Evolutionary conservation across 768 basidiomycete species (phyloP), one percentile per base, ranked within the genome.

Genomic region (Naganishia friedmannii): DNA sequence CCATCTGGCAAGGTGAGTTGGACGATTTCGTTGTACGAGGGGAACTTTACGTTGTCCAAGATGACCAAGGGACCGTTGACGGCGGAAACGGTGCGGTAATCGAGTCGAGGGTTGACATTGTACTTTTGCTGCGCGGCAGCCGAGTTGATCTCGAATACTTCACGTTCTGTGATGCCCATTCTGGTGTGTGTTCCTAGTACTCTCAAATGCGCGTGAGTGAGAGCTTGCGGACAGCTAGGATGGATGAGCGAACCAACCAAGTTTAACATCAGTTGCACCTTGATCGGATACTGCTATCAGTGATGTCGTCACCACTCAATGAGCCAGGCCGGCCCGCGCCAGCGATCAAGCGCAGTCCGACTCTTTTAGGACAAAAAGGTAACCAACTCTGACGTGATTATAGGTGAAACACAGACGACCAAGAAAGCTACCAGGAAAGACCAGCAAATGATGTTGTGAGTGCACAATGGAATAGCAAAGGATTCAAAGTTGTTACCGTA

Each of bases 21-120:
- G 31, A 98, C 95, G 77, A 97, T 98, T 85, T 98, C 95, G 82
- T 97, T 97, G 85, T 96, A 98, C 26, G 93, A 92, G 6, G 94
- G 90, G 81, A 96, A 97, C 92, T 95, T 96, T 86, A 99, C 95
- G 80, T 98, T 97, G 83, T 99, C 95, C 73, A 99, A 84, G 17
- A 99, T 89, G 70, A 99, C 96, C 65, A 99, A 85, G 54, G 95
- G 96, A 54, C 95, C 96, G 78, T 98, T 98, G 83, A 98, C 90
- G 72, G 93, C 95, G 77, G 93, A 93, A 65, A 99, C 96, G n/a
- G 94, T 97, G 73, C 92, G 87, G 83, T 97, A 97, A 83, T 97
- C 93, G 73, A 94, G 85, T 83, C 92, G 90, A 70, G 92, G 92
- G 76, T 93, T 86, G 73, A 93, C 91, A 75, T 87, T 88, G 83